Percentiles rank a stretch among this genome's conserved stretches.
Conservation (phyloP, 331 rosid species). For the Malus hybrid region DNA sequence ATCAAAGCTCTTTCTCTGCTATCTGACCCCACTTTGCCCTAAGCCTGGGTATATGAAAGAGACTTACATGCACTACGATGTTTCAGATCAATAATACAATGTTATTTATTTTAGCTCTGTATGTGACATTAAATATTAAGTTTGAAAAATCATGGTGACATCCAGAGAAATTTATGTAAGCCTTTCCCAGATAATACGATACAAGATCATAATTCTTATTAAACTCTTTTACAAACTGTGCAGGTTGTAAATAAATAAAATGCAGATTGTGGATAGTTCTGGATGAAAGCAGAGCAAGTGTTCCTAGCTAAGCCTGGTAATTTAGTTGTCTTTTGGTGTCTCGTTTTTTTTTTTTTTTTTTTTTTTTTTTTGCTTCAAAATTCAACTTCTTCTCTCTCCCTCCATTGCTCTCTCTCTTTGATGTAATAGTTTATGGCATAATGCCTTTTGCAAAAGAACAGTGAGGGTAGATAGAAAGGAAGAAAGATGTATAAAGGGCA, state of each 20-base stretch:
- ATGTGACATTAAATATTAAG: neutral
- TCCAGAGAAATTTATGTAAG: neutral
- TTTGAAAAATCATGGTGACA: no score
- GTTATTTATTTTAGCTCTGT: neutral
- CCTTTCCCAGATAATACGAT: neutral
- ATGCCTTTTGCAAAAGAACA: conserved; percentile 27
- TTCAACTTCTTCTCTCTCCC: conserved; percentile 2
- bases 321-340: conserved; percentile 22
- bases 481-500: conserved; percentile 18
- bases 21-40: no score
- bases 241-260: conserved; percentile 49
- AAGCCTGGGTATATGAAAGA: neutral
- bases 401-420: conserved; percentile 12
- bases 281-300: neutral
- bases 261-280: conserved; percentile 24
- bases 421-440: conserved; percentile 25
- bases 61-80: rapidly evolving
- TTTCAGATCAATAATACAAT: no score
- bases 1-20: neutral
- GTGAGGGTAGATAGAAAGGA: conserved; percentile 34
- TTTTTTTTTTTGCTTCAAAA: neutral
- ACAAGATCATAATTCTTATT: neutral
- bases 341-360: neutral
- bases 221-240: neutral
- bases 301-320: conserved; percentile 10